Evolutionary conservation across 148 eudicot species (phyloP), one percentile per base, ranked within the genome.

Genomic region (Heliosperma pusillum): DNA sequence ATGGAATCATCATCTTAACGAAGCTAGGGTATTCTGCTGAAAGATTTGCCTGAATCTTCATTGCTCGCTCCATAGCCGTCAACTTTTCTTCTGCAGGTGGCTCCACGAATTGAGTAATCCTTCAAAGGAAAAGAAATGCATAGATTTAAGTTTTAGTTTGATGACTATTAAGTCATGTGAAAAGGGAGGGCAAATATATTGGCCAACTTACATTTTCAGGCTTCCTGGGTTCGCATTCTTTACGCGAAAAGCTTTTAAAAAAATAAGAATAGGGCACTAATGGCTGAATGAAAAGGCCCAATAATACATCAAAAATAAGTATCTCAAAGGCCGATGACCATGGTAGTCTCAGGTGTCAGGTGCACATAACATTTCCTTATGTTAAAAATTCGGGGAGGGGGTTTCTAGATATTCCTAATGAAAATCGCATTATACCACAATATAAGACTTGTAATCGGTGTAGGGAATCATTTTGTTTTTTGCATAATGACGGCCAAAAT

Each of bases 1-100:
- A 70, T 17, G 22, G 24, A 30, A 52, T 5, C 59, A 70, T 55
- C 60, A 19, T 21, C 33, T 66, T 66, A 45, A 66, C 21, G 4
- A 66, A 66, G 70, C 70, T 66, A 36, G 70, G 70, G 16, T 20
- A n/a, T 40, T 25, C 70, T 19, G 70, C 50, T 8, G 70, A 66
- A 33, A 66, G 70, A 66, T 66, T 66, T 40, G 24, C 70, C 50
- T 66, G 70, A 33, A 66, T 45, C 50, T 66, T 40, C 7, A 2
- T 19, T 66, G 70, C 70, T 66, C 70, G 50, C 6, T 66, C 73
- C 40, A 26, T 55, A 70, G 36, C 9, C 1, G 12, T 70, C 19
- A 57, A 56, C 11, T 33, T 66, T 5, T n/a, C 26, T 66, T 66
- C 70, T 9, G 70, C 42, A 64, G 21, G 68, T 29, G 68, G 68